phyloP scores from a whole-genome alignment of 345 rosid species.

The Firmiana major region DNA sequence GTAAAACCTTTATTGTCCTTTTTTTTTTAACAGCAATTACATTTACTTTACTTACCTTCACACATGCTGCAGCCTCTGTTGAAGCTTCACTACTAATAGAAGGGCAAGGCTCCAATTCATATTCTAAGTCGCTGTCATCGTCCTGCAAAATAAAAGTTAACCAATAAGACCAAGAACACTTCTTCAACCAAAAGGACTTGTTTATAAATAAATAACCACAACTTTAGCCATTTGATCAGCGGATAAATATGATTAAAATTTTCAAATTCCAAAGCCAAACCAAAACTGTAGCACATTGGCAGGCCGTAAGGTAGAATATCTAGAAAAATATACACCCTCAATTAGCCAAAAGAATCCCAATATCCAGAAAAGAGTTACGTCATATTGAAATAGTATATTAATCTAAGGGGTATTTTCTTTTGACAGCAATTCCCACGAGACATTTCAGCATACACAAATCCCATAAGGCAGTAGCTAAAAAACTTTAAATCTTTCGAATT shows the following conservation, averaged over 20 bases:
- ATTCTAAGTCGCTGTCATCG: constrained; percentile 89
- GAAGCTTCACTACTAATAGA: constrained; percentile 54
- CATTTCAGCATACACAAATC: neutral
- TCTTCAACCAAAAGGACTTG: neutral
- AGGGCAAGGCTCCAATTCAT: constrained; percentile 82
- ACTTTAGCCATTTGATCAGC: neutral
- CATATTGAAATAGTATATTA: neutral
- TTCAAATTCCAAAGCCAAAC: neutral
- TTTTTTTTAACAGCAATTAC: neutral
- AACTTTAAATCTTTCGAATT: neutral
- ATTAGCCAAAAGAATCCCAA: neutral
- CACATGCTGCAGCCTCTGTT: constrained; percentile 83
- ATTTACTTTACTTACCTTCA: constrained; percentile 49
- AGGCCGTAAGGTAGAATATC: neutral
- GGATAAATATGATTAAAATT: neutral
- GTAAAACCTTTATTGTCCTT: neutral
- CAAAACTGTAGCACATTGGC: neutral
- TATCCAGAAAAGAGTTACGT: neutral
- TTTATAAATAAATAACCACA: neutral
- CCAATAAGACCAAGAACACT: neutral
- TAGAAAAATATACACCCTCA: neutral
- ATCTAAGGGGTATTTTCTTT: neutral
- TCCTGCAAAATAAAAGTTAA: constrained; percentile 47
- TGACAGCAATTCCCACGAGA: neutral
- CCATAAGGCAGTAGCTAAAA: neutral